Evolutionary conservation across 345 rosid genomes (phyloP).

Genomic region (Crucihimalaya himalaica): DNA sequence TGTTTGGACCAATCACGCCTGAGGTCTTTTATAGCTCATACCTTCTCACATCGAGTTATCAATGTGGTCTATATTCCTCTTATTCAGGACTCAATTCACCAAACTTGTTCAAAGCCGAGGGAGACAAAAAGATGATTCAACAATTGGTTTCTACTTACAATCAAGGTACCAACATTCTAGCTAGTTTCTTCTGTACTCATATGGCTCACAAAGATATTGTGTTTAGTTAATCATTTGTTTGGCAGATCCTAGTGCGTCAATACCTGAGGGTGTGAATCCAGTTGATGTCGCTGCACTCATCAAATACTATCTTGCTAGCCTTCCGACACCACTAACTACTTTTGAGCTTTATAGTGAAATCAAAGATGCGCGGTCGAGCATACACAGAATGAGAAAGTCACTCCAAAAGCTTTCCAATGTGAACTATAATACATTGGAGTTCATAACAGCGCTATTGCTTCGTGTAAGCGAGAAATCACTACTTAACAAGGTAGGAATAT

Average conservation of each 20-base stretch:
- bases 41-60: conserved; percentile 2
- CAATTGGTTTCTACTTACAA: conserved; percentile 79
- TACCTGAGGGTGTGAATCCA: conserved; percentile 79
- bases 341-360: conserved; percentile 78
- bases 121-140: conserved; percentile 67
- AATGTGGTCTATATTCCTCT: background rate
- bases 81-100: conserved; percentile 68
- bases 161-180: conserved; percentile 53
- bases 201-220: conserved; percentile 2
- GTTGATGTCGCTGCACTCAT: conserved; percentile 70
- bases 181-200: conserved; percentile 22
- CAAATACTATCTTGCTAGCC: conserved; percentile 91
- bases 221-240: conserved; percentile 10
- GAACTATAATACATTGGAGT: conserved; percentile 88
- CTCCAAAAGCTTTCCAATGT: conserved; percentile 82
- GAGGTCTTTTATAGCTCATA: background rate
- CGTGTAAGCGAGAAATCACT: conserved; percentile 81
- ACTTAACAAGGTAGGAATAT: conserved; percentile 68
- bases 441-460: conserved; percentile 73
- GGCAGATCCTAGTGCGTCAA: conserved; percentile 65
- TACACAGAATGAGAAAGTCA: conserved; percentile 60
- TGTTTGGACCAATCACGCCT: background rate
- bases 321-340: conserved; percentile 84
- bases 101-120: conserved; percentile 76
- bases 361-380: conserved; percentile 74